Conservation (phyloP, 208 protist genomes). For the Crithidia brevicula region DNA sequence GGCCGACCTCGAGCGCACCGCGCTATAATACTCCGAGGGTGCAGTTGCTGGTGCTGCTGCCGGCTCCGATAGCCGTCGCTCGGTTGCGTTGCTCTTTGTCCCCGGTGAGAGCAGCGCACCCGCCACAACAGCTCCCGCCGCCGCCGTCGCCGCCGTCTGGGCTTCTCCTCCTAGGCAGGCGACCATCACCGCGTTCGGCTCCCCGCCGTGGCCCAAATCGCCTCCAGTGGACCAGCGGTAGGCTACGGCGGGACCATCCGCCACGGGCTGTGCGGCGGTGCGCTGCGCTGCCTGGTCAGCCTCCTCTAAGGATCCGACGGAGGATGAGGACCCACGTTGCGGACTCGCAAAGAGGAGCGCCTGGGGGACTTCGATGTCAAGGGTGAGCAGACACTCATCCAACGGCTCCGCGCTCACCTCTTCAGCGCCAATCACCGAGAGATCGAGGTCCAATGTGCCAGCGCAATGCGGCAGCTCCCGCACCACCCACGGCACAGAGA, state of each 20-base stretch:
- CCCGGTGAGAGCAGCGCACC: not conserved
- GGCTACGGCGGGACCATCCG: not conserved
- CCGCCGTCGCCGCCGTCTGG: not conserved
- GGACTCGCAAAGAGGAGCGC: not conserved
- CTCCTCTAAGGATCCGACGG: not conserved
- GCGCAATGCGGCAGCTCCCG: slow-evolving; percentile 65
- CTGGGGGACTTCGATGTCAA: slow-evolving; percentile 36
- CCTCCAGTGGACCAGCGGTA: slow-evolving; percentile 27
- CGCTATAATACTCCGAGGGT: not conserved
- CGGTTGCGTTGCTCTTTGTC: not conserved
- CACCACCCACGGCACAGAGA: slow-evolving; percentile 73
- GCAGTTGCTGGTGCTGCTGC: not conserved
- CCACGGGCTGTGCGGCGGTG: not conserved
- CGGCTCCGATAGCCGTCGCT: not conserved
- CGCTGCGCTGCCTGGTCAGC: not conserved
- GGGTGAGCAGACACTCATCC: slow-evolving; percentile 69
- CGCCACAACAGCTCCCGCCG: not conserved
- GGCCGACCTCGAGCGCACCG: not conserved
- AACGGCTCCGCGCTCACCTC: slow-evolving; percentile 75
- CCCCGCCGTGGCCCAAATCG: slow-evolving; percentile 13
- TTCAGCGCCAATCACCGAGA: slow-evolving; percentile 52
- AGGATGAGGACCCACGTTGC: not conserved
- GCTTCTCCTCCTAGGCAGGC: not conserved
- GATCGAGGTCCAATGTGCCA: slow-evolving; percentile 65
- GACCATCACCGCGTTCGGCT: not conserved